Evolutionary conservation across 2,329 filamentous ascomycete species (phyloP).

Genomic region (Fusarium transvaalense): DNA sequence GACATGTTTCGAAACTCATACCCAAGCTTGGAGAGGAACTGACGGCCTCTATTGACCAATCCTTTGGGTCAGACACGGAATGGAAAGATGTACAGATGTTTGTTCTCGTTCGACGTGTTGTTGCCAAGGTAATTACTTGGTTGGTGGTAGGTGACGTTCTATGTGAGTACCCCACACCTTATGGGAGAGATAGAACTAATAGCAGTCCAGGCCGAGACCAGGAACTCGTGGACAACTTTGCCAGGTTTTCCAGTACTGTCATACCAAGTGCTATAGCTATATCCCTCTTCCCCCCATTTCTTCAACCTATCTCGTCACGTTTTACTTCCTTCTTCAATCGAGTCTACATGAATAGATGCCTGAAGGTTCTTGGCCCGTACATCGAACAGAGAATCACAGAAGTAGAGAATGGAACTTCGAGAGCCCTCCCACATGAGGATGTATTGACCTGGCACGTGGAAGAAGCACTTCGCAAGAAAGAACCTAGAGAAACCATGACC

Average conservation of each 20-base stretch:
- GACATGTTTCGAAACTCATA: fast-evolving
- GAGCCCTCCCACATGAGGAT: fast-evolving
- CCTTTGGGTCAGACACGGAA: fast-evolving
- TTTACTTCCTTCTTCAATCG: not conserved
- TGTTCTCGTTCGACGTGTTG: not conserved
- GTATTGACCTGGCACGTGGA: slow-evolving; percentile 10
- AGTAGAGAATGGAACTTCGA: fast-evolving
- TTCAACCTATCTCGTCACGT: not conserved
- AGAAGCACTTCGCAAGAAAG: slow-evolving; percentile 5
- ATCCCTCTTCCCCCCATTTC: not conserved
- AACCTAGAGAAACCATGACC: not conserved
- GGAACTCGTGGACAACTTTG: not conserved
- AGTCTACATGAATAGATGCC: not conserved
- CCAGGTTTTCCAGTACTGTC: not conserved
- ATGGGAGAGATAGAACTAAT: fast-evolving
- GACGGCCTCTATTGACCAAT: fast-evolving
- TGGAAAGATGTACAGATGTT: not conserved
- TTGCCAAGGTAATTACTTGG: not conserved
- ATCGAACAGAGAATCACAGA: not conserved
- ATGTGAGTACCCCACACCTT: not conserved
- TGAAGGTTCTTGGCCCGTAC: not conserved
- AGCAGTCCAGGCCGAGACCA: fast-evolving
- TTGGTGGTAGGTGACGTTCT: not conserved
- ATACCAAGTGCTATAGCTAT: not conserved
- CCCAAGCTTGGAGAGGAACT: fast-evolving